Percentiles rank a stretch among this genome's conserved stretches.
Conservation (phyloP, 495 filamentous ascomycete species). For the Cercophora samala region DNA sequence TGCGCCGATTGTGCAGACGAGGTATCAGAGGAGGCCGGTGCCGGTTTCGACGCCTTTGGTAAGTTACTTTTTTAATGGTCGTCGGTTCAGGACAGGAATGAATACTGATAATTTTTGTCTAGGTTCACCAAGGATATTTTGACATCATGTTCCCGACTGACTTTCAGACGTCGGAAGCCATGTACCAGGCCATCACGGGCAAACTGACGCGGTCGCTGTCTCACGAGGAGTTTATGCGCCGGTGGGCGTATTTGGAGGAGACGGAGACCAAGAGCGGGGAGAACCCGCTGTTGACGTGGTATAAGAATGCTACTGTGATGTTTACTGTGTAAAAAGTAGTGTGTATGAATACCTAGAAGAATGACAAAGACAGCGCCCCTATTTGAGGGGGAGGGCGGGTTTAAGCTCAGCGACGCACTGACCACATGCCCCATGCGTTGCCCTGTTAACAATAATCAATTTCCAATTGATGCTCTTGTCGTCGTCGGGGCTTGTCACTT, state of each 20-base stretch:
- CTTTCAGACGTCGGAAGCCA: constrained; percentile 79
- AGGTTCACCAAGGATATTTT: constrained; percentile 98
- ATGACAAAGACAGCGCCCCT: constrained; percentile 3
- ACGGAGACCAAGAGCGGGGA: constrained; percentile 86
- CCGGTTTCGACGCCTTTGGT: constrained; percentile 90
- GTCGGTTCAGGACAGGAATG: not conserved
- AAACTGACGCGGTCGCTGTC: constrained; percentile 78
- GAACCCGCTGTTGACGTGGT: constrained; percentile 91
- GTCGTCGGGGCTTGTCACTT: no score
- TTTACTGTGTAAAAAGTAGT: constrained; percentile 59
- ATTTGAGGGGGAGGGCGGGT: no score
- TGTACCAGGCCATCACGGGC: constrained; percentile 88
- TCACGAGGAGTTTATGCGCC: constrained; percentile 84
- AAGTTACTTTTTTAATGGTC: no score
- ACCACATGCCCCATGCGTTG: not conserved
- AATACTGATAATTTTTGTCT: constrained; percentile 3
- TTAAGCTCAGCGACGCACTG: not conserved
- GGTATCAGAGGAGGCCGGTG: constrained; percentile 79
- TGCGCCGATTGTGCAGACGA: constrained; percentile 92
- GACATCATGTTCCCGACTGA: constrained; percentile 98
- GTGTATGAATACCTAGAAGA: constrained; percentile 4
- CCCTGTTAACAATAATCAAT: not conserved
- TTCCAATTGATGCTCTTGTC: not conserved
- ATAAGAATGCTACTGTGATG: constrained; percentile 88
- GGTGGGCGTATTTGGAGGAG: constrained; percentile 87